Evolutionary conservation across 2,329 filamentous ascomycete genomes (phyloP), one percentile per base, ranked within the genome.

Genomic region (Phaeoacremonium minimum): DNA sequence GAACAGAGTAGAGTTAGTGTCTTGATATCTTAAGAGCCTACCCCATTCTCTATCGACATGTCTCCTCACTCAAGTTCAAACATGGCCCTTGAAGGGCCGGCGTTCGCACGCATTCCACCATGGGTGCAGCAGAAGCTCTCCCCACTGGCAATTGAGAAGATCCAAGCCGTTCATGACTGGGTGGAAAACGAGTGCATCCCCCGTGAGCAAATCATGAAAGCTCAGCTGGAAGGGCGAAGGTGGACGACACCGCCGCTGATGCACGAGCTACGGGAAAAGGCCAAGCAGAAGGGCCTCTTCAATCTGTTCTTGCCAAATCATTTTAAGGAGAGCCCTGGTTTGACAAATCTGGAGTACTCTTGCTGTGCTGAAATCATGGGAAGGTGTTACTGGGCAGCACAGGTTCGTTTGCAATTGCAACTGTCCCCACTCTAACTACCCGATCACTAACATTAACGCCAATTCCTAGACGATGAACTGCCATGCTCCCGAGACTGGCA

Each of bases 401-500:
- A 26, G 22, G 29, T 37, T 28, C 11, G 12, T 19, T n/a, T 17
- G 13, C 4, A 15, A n/a, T 53, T 11, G 13, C 8, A 9, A 9
- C 29, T 31, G 17, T 16, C 20, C 16, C 18, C 15, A 30, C 16
- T 15, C 15, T 31, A 12, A 12, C 4, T 9, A 7, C 12, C 12
- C 14, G 3, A 16, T 26, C 26, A 7, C 28, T 4, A 3, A 18
- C 17, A 19, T 31, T 40, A 15, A 35, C 17, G 15, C 14, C 11
- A 7, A 15, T 7, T 19, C 18, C 22, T 35, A 65, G 62, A 65
- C 62, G 0, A 63, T 64, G 58, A 65, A 64, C 44, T 65, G 62
- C 42, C 60, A 63, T 36, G 69, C 69, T 3, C 69, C 67, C 14
- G 66, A 71, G 28, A 70, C 67, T 6, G 69, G 69, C 18, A 73